These are phyloP conservation scores for Coprinopsis strossmayeri DNA, from an alignment of 768 basidiomycete genomes.

Conservation along the genomic window DNA sequence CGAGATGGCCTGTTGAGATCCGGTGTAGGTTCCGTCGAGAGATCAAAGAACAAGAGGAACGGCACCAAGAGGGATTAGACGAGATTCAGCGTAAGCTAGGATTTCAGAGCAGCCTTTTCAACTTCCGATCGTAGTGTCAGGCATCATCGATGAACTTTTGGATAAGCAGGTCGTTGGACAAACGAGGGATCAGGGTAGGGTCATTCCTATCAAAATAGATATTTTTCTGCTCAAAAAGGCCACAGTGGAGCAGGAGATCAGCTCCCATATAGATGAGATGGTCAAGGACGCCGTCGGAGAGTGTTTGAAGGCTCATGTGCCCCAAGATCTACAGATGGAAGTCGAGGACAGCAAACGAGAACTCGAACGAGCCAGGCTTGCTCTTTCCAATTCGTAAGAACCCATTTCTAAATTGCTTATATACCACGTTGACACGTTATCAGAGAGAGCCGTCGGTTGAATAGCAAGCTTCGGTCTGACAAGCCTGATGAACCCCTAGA, in stretches of 20 bases:
- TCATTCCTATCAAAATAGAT: neutral
- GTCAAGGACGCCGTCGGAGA: constrained; percentile 44
- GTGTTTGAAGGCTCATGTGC: constrained; percentile 40
- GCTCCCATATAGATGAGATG: constrained; percentile 40
- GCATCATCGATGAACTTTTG: constrained; percentile 39
- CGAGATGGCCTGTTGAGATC: neutral
- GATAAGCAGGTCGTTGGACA: constrained; percentile 36
- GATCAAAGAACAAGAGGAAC: constrained; percentile 35
- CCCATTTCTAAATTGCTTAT: neutral
- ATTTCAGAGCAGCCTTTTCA: neutral
- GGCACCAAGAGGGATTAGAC: constrained; percentile 34
- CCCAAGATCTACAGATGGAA: constrained; percentile 42
- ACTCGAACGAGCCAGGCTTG: constrained; percentile 38
- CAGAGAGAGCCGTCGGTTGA: constrained; percentile 56
- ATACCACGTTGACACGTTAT: constrained; percentile 3
- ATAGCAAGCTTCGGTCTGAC: constrained; percentile 38
- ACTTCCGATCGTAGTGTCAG: constrained; percentile 20
- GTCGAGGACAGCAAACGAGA: constrained; percentile 36
- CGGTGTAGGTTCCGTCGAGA: constrained; percentile 34
- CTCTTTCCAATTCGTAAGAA: constrained; percentile 54
- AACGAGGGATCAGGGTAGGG: constrained; percentile 37
- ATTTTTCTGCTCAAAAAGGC: constrained; percentile 3
- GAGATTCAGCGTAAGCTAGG: constrained; percentile 41
- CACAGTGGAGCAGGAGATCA: constrained; percentile 42
- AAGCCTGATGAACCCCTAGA: constrained; percentile 34